Base-by-base conservation (phyloP, 2,329 filamentous ascomycete species). In the Neobulgaria alba region DNA sequence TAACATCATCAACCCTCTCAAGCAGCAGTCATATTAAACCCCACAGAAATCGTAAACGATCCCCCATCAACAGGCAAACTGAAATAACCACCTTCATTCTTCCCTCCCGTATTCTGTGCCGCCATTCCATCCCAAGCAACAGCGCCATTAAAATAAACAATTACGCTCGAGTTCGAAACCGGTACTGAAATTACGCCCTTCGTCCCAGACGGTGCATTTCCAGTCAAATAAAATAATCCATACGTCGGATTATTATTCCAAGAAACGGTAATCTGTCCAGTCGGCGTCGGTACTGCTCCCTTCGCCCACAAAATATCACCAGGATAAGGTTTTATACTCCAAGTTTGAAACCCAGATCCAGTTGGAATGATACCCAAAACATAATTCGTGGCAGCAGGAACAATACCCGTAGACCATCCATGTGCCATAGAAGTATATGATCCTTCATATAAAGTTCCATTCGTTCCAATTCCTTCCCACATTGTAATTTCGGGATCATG, bases 351-450 rank as follows among this genome's bases (percentile, higher is more conserved):
- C 0, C 68, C 71, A 0, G 67, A 65, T 3, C 55, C 57, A 4
- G 59, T 56, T 1, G 70, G 69, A 34, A 48, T 61, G 3, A 73
- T 63, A 2, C 71, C 70, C 0, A 73, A 58, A 1, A 73, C 61
- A 30, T 68, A 65, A 33, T 63, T 66, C 4, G 57, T 67, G 45
- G 71, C 47, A 5, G 68, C 53, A 1, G 71, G 67, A 32, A 70
- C 66, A 12, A 73, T 59, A 4, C 71, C 70, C 1, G 69, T 72
- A 2, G 63, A 63, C 71, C 70, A 74, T 0, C 67, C 71, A 39
- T 73, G 71, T 1, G 69, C 63, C 55, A 69, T 63, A 14, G 66
- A 69, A 12, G 68, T 73, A 43, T 64, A 72, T 0, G 53, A 63
- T 1, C 53, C 63, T 50, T 72, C 63, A 43, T 73, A 73, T 19